Conservation (phyloP, 768 basidiomycete genomes). For the Pilatotrama ljubarskyi region DNA sequence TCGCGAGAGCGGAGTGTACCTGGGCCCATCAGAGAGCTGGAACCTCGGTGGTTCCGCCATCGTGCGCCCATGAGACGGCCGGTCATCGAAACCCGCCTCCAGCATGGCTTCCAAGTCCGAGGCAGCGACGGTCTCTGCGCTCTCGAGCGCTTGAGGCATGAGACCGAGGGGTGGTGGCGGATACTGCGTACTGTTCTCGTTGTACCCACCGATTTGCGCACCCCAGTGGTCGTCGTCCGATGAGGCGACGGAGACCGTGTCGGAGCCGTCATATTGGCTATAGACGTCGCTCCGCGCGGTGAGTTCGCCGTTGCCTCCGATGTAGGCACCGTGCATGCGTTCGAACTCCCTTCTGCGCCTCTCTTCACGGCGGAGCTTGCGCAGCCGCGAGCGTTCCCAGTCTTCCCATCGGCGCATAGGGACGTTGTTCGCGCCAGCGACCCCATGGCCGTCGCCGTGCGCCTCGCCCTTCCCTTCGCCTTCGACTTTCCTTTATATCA, state of each 20-base stretch:
- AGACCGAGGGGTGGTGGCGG: conserved; percentile 86
- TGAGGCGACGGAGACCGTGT: conserved; percentile 76
- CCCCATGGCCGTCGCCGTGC: conserved; percentile 67
- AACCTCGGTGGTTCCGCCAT: conserved; percentile 52
- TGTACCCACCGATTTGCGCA: conserved; percentile 91
- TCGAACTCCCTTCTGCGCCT: conserved; percentile 80
- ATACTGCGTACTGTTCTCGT: conserved; percentile 76
- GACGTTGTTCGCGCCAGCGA: conserved; percentile 57
- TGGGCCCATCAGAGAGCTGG: conserved; percentile 59
- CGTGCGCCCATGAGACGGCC: conserved; percentile 41
- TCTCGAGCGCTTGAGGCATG: conserved; percentile 38
- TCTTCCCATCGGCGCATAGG: conserved; percentile 99
- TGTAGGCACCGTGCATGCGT: conserved; percentile 69
- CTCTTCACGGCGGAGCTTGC: conserved; percentile 88
- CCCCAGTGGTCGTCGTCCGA: conserved; percentile 98
- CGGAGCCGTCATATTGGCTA: conserved; percentile 73
- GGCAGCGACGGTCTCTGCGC: conserved; percentile 54
- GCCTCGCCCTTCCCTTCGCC: conserved; percentile 82
- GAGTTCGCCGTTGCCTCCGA: conserved; percentile 64
- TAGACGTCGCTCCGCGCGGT: conserved; percentile 51
- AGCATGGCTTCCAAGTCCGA: conserved; percentile 91
- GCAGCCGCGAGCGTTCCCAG: conserved; percentile 94
- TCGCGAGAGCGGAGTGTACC: conserved; percentile 57
- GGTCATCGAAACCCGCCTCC: conserved; percentile 85
- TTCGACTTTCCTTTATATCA: conserved; percentile 77